Evolutionary conservation across 768 basidiomycete species (phyloP).

Genomic region (Lyophyllum shimeji): DNA sequence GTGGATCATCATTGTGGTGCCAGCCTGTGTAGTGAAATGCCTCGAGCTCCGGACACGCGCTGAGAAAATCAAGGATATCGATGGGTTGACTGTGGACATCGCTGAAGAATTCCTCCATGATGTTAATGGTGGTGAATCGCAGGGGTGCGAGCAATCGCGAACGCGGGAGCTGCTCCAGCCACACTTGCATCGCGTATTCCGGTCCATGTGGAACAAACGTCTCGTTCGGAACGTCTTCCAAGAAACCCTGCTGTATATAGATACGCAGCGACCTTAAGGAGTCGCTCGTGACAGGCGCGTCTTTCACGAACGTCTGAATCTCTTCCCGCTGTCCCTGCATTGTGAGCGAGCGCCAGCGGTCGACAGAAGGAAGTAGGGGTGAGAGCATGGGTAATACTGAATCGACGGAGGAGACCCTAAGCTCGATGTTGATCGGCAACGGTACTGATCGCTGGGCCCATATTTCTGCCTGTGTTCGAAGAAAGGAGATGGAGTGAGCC

Average conservation of each 20-base stretch:
- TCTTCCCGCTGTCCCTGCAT: slow-evolving; percentile 44
- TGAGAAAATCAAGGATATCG: slow-evolving; percentile 59
- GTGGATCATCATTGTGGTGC: slow-evolving; percentile 41
- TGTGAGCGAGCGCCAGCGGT: slow-evolving; percentile 57
- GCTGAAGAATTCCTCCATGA: slow-evolving; percentile 46
- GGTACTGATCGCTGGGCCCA: slow-evolving; percentile 57
- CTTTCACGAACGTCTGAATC: slow-evolving; percentile 22
- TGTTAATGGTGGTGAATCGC: slow-evolving; percentile 55
- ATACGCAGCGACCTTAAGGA: slow-evolving; percentile 36
- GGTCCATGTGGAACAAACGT: slow-evolving; percentile 31
- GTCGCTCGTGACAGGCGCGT: slow-evolving; percentile 23
- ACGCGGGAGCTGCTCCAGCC: slow-evolving; percentile 50
- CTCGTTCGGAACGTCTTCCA: slow-evolving; percentile 26
- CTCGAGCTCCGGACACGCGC: slow-evolving; percentile 60
- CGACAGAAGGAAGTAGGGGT: slow-evolving; percentile 53
- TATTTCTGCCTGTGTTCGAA: slow-evolving; percentile 47
- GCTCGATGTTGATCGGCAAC: slow-evolving; percentile 53
- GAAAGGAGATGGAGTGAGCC: slow-evolving; percentile 30
- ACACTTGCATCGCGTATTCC: slow-evolving; percentile 45
- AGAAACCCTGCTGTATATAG: slow-evolving; percentile 35
- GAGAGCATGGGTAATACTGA: slow-evolving; percentile 62
- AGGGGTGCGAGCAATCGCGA: slow-evolving; percentile 43
- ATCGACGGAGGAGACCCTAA: slow-evolving; percentile 48
- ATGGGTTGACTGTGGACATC: slow-evolving; percentile 42
- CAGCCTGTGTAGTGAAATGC: slow-evolving; percentile 56